These are phyloP conservation scores for Oryza coarctata DNA, from an alignment of 176 grass and related monocot species.

Conservation along the genomic window DNA sequence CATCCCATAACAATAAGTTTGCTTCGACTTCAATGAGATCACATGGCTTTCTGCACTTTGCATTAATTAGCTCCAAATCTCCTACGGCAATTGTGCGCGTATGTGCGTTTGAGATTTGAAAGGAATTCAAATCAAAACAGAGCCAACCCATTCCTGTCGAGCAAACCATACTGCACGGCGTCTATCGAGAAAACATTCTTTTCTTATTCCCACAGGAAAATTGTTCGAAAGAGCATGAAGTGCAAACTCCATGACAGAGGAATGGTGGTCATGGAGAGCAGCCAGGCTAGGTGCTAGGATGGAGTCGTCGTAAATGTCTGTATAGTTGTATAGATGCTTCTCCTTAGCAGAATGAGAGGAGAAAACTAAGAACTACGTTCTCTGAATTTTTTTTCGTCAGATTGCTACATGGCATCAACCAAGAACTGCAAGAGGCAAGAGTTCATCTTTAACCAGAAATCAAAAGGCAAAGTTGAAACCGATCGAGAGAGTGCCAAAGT, in stretches of 20 bases:
- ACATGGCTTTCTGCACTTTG: slow-evolving; percentile 31
- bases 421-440: not conserved
- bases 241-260: too few species aligned
- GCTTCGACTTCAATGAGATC: slow-evolving; percentile 43
- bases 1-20: not conserved
- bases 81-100: not conserved
- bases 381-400: not conserved
- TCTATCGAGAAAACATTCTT: slow-evolving; percentile 35
- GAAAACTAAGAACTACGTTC: not conserved
- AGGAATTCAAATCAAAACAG: not conserved
- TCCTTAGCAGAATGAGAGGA: too few species aligned
- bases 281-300: too few species aligned
- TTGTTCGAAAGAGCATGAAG: not conserved
- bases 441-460: not conserved
- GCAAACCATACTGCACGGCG: slow-evolving; percentile 31
- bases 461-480: not conserved
- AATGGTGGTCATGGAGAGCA: too few species aligned
- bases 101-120: slow-evolving; percentile 26
- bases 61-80: slow-evolving; percentile 15
- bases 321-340: too few species aligned
- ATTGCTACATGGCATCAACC: not conserved
- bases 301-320: too few species aligned
- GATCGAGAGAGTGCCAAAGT: not conserved
- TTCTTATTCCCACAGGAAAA: slow-evolving; percentile 4
- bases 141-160: slow-evolving; percentile 11